phyloP scores from a whole-genome alignment of 176 grass and related monocot genomes.

The Cenchrus fungigraminus region DNA sequence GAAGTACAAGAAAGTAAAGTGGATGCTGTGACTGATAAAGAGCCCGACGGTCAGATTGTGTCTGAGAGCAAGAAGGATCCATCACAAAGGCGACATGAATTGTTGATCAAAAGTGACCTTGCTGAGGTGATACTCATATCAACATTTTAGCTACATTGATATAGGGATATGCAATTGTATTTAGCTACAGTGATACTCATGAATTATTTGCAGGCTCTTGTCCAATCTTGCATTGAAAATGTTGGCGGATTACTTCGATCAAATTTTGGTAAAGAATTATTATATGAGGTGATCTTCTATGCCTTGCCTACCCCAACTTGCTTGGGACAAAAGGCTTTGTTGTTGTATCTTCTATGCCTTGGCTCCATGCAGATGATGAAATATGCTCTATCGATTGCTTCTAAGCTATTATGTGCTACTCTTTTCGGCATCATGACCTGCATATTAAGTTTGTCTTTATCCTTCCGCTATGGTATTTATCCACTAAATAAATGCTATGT shows the following conservation, averaged over 20 bases:
- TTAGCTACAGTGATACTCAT: background rate
- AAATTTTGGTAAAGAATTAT: slow-evolving; percentile 88
- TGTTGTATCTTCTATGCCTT: background rate
- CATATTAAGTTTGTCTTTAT: background rate
- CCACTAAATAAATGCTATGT: background rate
- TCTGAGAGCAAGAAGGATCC: slow-evolving; percentile 83
- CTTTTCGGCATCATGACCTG: background rate
- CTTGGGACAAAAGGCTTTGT: no score
- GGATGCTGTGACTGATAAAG: slow-evolving; percentile 42
- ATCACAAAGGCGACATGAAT: slow-evolving; percentile 68
- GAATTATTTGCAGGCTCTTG: slow-evolving; percentile 56
- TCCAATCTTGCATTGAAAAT: slow-evolving; percentile 70
- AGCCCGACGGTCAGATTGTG: slow-evolving; percentile 27
- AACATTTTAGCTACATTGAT: background rate
- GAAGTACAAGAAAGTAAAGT: slow-evolving; percentile 33
- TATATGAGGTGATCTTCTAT: slow-evolving; percentile 68
- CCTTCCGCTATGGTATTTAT: background rate
- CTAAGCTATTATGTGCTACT: background rate
- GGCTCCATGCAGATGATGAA: background rate
- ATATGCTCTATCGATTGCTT: background rate
- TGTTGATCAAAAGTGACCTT: slow-evolving; percentile 81
- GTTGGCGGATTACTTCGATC: slow-evolving; percentile 69
- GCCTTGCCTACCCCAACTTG: background rate
- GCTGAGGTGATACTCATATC: slow-evolving; percentile 60
- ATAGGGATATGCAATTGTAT: background rate